Conservation (phyloP, 2,329 filamentous ascomycete species). For the Ceratocystis harringtonii region DNA sequence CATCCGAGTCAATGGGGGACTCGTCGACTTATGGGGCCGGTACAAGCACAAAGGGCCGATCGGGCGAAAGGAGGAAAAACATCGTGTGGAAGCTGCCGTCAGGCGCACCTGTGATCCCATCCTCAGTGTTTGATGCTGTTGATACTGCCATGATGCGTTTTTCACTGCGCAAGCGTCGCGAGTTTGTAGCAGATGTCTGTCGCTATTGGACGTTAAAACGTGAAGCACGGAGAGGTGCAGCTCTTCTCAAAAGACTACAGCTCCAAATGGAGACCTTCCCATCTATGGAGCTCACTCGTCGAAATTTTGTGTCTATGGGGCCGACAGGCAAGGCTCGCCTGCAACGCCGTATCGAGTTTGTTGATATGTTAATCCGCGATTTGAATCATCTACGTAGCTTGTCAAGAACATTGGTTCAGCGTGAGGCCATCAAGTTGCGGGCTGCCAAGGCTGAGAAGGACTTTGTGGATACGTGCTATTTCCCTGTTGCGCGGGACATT, state of each 20-base stretch:
- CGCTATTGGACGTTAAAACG: conserved; percentile 97
- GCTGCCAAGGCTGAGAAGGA: conserved; percentile 60
- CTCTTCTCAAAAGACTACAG: conserved; percentile 82
- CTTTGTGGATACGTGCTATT: conserved; percentile 80
- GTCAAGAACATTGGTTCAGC: conserved; percentile 54
- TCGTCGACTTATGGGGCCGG: background rate
- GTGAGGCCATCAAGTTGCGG: conserved; percentile 64
- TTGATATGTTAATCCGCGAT: conserved; percentile 57
- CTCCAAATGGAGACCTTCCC: conserved; percentile 93
- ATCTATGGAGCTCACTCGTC: conserved; percentile 89
- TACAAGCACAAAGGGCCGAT: conserved; percentile 18
- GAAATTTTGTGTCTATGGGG: conserved; percentile 93
- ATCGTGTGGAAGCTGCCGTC: conserved; percentile 72
- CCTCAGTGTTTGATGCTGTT: conserved; percentile 73
- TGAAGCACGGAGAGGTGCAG: conserved; percentile 79
- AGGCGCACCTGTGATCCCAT: conserved; percentile 84
- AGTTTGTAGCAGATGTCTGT: conserved; percentile 83
- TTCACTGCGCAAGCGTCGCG: conserved; percentile 65
- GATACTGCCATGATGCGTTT: conserved; percentile 73
- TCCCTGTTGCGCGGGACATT: conserved; percentile 66
- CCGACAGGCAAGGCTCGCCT: conserved; percentile 64
- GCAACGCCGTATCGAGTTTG: conserved; percentile 75
- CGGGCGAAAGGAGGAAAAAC: conserved; percentile 17
- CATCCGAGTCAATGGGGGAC: background rate
- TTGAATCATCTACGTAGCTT: conserved; percentile 61